Base-by-base conservation (phyloP, 805 yeast species). In the Candida sakaeoensis region DNA sequence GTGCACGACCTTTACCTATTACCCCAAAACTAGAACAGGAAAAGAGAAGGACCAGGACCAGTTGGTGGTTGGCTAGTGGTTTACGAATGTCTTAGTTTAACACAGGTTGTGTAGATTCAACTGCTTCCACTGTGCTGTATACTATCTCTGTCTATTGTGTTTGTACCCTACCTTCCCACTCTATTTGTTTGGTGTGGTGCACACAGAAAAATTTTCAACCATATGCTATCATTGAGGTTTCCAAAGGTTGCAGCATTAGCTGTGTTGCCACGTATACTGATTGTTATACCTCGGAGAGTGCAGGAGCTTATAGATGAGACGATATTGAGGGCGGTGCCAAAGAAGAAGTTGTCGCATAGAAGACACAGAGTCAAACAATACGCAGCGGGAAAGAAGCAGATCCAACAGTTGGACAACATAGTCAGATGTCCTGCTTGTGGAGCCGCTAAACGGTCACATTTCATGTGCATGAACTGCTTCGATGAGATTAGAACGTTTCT, bases 401-500 rank as follows among this genome's bases (percentile, higher is more conserved):
- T 86, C 49, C 79, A 85, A 58, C 80, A 82, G 37, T 72, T 85
- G 48, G 76, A 80, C 41, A 82, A 86, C 57, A 69, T 93, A 54
- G 87, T 84, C 46, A 77, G 95, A 59, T 91, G 99, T 59, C 97
- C 98, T 2, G 83, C 96, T 0, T 91, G 99, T 67, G 99, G 99
- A 32, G 83, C 85, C 46, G 83, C 79, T 52, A 93, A 91, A 65
- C 75, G 96, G 55, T 80, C 93, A 1, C 95, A 93, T 61, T 80
- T 89, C 42, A 71, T 91, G 52, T 91, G 99, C 65, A 87, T 88
- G 95, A 77, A 85, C 55, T 91, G 99, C 67, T 90, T 87, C 42
- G 78, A 75, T 23, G 89, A 89, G 57, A 84, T 93, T 55, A 82
- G 79, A 58, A 69, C 75, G 42, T 70, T 83, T 32, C 87, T 96